Percentiles rank a stretch among this genome's conserved stretches.
Evolutionary conservation across 164 flowering plant genomes (phyloP).

Genomic region (Vitis vinifera): DNA sequence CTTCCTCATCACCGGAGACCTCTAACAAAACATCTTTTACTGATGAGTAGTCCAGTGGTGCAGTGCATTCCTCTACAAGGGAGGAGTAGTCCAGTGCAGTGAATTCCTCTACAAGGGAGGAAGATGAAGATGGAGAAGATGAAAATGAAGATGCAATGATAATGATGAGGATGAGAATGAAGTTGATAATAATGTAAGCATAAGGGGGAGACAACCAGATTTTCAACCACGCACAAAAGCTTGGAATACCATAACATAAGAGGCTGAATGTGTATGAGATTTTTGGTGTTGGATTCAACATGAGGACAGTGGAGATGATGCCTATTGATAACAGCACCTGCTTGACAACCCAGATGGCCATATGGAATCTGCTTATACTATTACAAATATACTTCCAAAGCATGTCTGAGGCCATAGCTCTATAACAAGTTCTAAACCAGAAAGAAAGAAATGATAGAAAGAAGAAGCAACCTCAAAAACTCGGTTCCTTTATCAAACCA

Average conservation of each 20-base stretch:
- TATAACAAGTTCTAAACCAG: too few species aligned
- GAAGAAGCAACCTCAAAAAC: too few species aligned
- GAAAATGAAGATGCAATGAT: constrained; percentile 17
- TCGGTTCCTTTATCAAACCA: too few species aligned
- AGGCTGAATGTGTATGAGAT: constrained; percentile 10
- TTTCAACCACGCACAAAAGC: constrained; percentile 10
- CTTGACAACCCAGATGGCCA: constrained; percentile 16
- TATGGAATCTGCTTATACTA: constrained; percentile 2
- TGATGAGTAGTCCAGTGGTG: background rate
- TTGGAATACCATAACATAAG: constrained; percentile 14
- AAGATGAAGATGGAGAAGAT: too few species aligned
- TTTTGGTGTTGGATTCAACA: constrained; percentile 7
- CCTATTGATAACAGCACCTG: constrained; percentile 11
- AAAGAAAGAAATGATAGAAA: too few species aligned
- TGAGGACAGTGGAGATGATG: constrained; percentile 8
- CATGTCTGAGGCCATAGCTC: background rate
- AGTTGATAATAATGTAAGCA: constrained; percentile 27
- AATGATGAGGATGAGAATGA: constrained; percentile 10
- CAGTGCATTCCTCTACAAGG: too few species aligned
- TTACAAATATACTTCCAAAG: background rate
- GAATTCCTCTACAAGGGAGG: too few species aligned
- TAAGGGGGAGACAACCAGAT: constrained; percentile 25
- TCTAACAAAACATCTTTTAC: background rate
- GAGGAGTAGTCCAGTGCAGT: too few species aligned
- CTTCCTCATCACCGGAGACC: background rate